Conservation (phyloP, 225 moss, liverwort and hornwort genomes). For the Neckera pumila region DNA sequence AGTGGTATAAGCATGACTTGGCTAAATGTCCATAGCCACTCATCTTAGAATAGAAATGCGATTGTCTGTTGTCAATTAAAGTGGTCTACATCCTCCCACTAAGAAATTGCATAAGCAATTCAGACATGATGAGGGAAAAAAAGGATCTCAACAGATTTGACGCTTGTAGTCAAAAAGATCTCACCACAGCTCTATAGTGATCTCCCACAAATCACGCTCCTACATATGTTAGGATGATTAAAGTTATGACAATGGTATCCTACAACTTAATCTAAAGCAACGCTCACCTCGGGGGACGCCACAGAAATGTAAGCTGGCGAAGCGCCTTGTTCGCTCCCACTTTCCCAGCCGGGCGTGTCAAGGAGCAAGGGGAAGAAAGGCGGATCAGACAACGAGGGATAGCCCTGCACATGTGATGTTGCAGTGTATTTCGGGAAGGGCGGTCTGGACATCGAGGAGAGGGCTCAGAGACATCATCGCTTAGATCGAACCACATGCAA, state of each 20-base stretch:
- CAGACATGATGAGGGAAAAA: not conserved
- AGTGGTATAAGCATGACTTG: not conserved
- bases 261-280: not conserved
- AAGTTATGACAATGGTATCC: not conserved
- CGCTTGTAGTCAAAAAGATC: not conserved
- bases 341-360: slow-evolving; percentile 20
- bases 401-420: slow-evolving; percentile 32
- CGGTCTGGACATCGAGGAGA: slow-evolving; percentile 19
- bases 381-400: slow-evolving; percentile 45
- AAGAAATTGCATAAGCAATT: not conserved
- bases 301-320: slow-evolving; percentile 49
- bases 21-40: not conserved
- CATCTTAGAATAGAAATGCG: not conserved
- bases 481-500: not conserved
- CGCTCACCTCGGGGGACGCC: slow-evolving; percentile 50
- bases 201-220: not conserved
- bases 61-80: not conserved
- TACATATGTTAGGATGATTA: not conserved
- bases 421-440: slow-evolving; percentile 19
- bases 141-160: not conserved
- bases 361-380: slow-evolving; percentile 27
- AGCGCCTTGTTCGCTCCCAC: not conserved
- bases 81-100: not conserved
- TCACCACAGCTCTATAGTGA: not conserved
- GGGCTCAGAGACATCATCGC: not conserved